Base-by-base conservation (phyloP, 495 filamentous ascomycete genomes). In the Trichoderma asperelloides region DNA sequence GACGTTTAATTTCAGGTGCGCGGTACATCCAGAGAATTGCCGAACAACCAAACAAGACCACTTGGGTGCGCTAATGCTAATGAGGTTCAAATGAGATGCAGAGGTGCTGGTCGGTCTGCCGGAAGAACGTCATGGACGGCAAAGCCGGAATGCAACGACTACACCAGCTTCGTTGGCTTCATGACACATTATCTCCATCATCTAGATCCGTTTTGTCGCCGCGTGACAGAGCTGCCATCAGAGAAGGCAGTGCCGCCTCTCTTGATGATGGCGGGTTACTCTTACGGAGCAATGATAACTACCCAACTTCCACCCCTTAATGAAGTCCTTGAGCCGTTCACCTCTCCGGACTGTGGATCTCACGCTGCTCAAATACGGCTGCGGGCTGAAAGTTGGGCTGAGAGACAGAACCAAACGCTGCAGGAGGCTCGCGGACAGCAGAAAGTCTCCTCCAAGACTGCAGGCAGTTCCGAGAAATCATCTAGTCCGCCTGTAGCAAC, bases 1-100 rank as follows among this genome's bases (percentile, higher is more conserved):
- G 7, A 96, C 91, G 1, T 97, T 98, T 75, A 97, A 98, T 73
- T 97, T 97, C 70, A 86, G 93, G 93, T 96, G 76, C 23, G 72
- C 68, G 60, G 60, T 64, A 8, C 23, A 4, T 66, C 37, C 12
- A 7, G 15, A 33, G 30, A 33, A 33, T 6, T 33, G 6, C 6
- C 30, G 2, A 33, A 7, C 2, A 37, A 37, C 33, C 6, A 18
- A 37, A 45, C 25, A 12, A 18, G 15, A 12, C 5, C 9, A 37
- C 21, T 8, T 7, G 28, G 25, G 37, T 15, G 13, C 27, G 43
- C n/a, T 16, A 7, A 39, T 65, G n/a, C 16, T 30, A 28, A 55
- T 57, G 65, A 12, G 64, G 63, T 49, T 67, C 64, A 66, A 66
- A 41, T 13, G 25, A n/a, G 45, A 65, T 68, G 62, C 33, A 96